These are phyloP conservation scores for Citrus sinensis DNA, from an alignment of 345 rosid species.

Conservation along the genomic window DVS_A1.0 CM039165.1:32929001-32929500, in stretches of 20 bases:
- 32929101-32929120: conserved; percentile 65
- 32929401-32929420: too few species aligned
- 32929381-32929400: too few species aligned
- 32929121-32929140: conserved; percentile 67
- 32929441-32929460: background rate
- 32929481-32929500: background rate
- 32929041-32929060: conserved; percentile 56
- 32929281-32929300: background rate
- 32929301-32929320: background rate
- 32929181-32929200: conserved; percentile 74
- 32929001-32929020: conserved; percentile 88
- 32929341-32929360: too few species aligned
- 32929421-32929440: too few species aligned
- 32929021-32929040: conserved; percentile 50
- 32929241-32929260: background rate
- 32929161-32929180: conserved; percentile 51
- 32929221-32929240: conserved; percentile 54
- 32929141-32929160: conserved; percentile 62
- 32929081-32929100: conserved; percentile 95
- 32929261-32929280: background rate
- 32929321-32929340: too few species aligned
- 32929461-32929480: background rate
- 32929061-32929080: conserved; percentile 82
- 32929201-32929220: conserved; percentile 89
- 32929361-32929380: too few species aligned